Base-by-base conservation (phyloP, 1,139 yeast genomes). In the Scheffersomyces segobiensis region DNA sequence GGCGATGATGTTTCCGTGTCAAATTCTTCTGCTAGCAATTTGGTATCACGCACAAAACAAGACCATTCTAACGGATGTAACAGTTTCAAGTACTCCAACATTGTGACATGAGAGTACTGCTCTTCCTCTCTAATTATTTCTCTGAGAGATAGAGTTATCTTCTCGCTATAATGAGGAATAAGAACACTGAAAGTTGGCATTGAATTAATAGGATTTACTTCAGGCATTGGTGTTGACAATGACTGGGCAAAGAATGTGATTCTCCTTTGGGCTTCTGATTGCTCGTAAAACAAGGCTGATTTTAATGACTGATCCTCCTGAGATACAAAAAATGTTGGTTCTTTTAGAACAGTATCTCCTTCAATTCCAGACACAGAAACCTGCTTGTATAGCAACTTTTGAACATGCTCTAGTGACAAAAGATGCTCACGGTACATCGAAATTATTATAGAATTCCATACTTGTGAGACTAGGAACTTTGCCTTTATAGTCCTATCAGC, bases 341-440 rank as follows among this genome's bases (percentile, higher is more conserved):
- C 86, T 55, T 76, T 78, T 52, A 81, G 66, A 5, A 68, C 63
- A 5, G 65, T 60, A 1, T 65, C 70, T 1, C 68, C 70, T 21
- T 73, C 76, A 8, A 66, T 67, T 5, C 69, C 72, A 5, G 73
- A 63, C 12, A 65, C 59, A 18, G 65, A 63, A 2, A 74, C 68
- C 55, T 76, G 77, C 58, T 79, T 81, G 62, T 82, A 83, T 14
- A 82, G 74, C 53, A 83, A 69, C 58, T 76, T 78, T 53, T 81
- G 83, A 8, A 82, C 81, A 60, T 82, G 83, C 56, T 83, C 86
- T 49, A 81, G 69, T 0, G 86, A 81, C 8, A 83, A 64, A 56
- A 82, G 69, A 66, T 84, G 87, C 64, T 84, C 88, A 55, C 87
- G 70, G 62, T 83, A 84, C 87, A 84, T 84, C 3, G 87, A 81